Evolutionary conservation across 768 basidiomycete species (phyloP).

Genomic region (Plicaturopsis crispa): DNA sequence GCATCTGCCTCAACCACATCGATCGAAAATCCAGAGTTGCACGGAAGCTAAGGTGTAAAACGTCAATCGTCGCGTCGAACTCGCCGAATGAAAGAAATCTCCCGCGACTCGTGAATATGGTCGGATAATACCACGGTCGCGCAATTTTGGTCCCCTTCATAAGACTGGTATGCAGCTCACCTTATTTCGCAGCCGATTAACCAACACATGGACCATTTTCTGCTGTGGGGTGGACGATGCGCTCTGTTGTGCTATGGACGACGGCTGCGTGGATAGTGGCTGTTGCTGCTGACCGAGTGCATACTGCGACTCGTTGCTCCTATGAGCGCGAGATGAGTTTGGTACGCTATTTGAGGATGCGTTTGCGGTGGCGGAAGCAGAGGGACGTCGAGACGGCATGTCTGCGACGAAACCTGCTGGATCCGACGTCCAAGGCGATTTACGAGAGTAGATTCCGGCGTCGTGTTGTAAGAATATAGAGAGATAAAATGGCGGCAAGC

Average conservation of each 20-base stretch:
- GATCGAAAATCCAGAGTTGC: slow-evolving; percentile 70
- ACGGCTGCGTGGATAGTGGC: slow-evolving; percentile 18
- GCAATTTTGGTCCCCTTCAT: too few relatives aligned
- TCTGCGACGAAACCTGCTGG: slow-evolving; percentile 17
- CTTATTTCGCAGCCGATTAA: slow-evolving; percentile 77
- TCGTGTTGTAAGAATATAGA: too few relatives aligned
- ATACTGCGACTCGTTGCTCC: slow-evolving; percentile 57
- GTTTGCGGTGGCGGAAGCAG: slow-evolving; percentile 41
- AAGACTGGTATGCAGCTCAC: slow-evolving; percentile 17
- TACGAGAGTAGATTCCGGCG: too few relatives aligned
- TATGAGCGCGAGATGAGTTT: slow-evolving; percentile 43
- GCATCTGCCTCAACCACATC: slow-evolving; percentile 70
- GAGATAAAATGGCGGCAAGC: too few relatives aligned
- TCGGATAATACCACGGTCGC: too few relatives aligned
- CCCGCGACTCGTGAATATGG: not conserved
- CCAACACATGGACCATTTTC: slow-evolving; percentile 74
- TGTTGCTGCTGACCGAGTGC: slow-evolving; percentile 10
- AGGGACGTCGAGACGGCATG: slow-evolving; percentile 54
- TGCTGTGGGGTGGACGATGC: slow-evolving; percentile 57
- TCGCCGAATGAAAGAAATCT: not conserved
- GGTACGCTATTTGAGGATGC: slow-evolving; percentile 21
- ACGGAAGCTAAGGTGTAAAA: slow-evolving; percentile 56
- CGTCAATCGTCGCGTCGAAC: not conserved
- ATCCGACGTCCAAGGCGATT: too few relatives aligned
- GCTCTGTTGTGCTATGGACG: slow-evolving; percentile 28